Conservation (phyloP, 768 basidiomycete species). For the Rhodotorula kratochvilovae region DNA sequence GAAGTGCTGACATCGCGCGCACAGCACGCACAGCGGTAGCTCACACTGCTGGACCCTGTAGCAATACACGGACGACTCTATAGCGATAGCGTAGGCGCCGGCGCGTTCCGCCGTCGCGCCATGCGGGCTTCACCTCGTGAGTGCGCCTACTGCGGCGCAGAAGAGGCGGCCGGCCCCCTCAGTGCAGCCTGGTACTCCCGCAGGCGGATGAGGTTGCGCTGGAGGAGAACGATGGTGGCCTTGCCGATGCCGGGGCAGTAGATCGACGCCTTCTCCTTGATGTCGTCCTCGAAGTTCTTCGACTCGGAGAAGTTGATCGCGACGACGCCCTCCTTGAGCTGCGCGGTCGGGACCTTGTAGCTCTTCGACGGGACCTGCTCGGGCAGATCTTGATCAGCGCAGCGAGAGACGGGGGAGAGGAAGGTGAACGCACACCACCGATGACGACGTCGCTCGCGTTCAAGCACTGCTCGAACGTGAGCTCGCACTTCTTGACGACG, state of each 20-base stretch:
- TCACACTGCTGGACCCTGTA: too few species aligned
- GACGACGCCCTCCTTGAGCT: constrained; percentile 88
- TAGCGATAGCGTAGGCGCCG: too few species aligned
- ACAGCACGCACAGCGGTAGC: too few species aligned
- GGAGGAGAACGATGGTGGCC: constrained; percentile 94
- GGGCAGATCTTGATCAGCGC: too few species aligned
- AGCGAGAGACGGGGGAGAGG: not conserved
- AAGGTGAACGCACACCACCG: constrained; percentile 48
- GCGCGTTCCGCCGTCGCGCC: too few species aligned
- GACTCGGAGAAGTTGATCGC: constrained; percentile 89
- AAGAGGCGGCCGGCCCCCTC: not conserved
- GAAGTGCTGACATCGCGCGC: too few species aligned
- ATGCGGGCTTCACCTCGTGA: too few species aligned
- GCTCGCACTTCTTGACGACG: constrained; percentile 63
- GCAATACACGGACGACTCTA: too few species aligned
- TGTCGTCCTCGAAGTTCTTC: constrained; percentile 92
- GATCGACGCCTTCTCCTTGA: constrained; percentile 87
- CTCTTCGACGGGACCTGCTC: constrained; percentile 66
- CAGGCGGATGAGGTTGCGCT: constrained; percentile 68
- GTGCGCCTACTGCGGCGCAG: too few species aligned
- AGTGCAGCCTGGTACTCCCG: constrained; percentile 16
- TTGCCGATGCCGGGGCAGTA: constrained; percentile 97
- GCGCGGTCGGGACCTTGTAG: constrained; percentile 85
- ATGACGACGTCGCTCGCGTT: constrained; percentile 86
- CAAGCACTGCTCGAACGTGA: constrained; percentile 74